Conservation (phyloP, 2,329 filamentous ascomycete species). For the Myriosclerotinia scirpicola region DNA sequence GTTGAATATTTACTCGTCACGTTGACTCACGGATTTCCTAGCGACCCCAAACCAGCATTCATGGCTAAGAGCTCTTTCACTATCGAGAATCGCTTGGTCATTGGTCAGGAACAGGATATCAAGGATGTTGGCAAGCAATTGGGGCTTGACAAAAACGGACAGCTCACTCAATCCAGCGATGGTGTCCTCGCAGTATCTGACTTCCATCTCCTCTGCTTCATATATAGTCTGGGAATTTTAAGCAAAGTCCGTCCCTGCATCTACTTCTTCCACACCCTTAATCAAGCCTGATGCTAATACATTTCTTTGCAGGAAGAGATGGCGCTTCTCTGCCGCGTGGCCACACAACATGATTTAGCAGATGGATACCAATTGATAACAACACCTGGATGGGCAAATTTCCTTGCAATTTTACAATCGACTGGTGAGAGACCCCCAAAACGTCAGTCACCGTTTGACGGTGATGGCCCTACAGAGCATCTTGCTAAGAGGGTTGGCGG, state of each 20-base stretch:
- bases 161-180: conserved; percentile 58
- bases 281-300: conserved; percentile 23
- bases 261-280: conserved; percentile 13
- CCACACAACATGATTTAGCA: conserved; percentile 74
- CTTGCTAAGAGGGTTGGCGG: conserved; percentile 67
- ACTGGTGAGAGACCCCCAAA: conserved; percentile 95
- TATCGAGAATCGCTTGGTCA: conserved; percentile 84
- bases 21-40: conserved; percentile 93
- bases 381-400: conserved; percentile 88
- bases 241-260: conserved; percentile 67
- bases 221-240: conserved; percentile 77
- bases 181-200: conserved; percentile 75
- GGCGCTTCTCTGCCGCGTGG: conserved; percentile 79
- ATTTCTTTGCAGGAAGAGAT: conserved; percentile 73
- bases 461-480: conserved; percentile 41
- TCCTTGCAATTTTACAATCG: conserved; percentile 90
- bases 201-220: conserved; percentile 90
- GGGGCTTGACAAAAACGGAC: conserved; percentile 59
- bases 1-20: conserved; percentile 96
- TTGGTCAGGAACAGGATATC: conserved; percentile 84
- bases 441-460: conserved; percentile 50
- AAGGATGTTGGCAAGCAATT: conserved; percentile 62
- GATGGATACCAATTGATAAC: conserved; percentile 82
- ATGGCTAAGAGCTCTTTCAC: conserved; percentile 67
- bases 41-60: conserved; percentile 74